Conservation (phyloP, 176 grass and related monocot genomes). For the Aegilops sharonensis region DNA sequence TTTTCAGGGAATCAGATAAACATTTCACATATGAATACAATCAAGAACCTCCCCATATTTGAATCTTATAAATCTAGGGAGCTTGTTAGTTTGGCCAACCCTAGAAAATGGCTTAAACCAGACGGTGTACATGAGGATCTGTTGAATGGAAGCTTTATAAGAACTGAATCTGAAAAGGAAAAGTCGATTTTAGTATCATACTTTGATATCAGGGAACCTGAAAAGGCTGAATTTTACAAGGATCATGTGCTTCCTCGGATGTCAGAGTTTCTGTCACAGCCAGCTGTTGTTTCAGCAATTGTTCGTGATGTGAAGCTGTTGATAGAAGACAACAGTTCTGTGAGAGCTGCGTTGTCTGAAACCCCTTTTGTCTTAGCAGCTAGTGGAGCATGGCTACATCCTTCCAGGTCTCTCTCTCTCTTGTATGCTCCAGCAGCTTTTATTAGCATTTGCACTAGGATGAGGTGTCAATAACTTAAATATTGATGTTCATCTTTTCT, state of each 20-base stretch:
- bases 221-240: conserved; percentile 90
- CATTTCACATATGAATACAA: conserved; percentile 60
- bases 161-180: conserved; percentile 81
- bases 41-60: conserved; percentile 86
- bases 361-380: conserved; percentile 69
- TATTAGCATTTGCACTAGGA: conserved; percentile 20
- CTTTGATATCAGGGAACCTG: conserved; percentile 74
- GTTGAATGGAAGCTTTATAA: conserved; percentile 83
- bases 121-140: conserved; percentile 85
- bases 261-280: conserved; percentile 75
- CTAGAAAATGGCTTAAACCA: conserved; percentile 93
- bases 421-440: not conserved
- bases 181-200: conserved; percentile 76
- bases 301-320: conserved; percentile 71
- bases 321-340: conserved; percentile 54
- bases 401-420: conserved; percentile 49
- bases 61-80: conserved; percentile 93
- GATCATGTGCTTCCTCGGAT: conserved; percentile 83
- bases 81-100: conserved; percentile 61
- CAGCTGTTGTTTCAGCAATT: conserved; percentile 81
- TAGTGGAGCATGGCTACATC: conserved; percentile 75
- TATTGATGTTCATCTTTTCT: not conserved
- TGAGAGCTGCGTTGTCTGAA: conserved; percentile 51
- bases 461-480: not conserved
- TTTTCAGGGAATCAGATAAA: conserved; percentile 76